Base-by-base conservation (phyloP, 169 alveolate genomes). In the Eimeria necatrix region DNA sequence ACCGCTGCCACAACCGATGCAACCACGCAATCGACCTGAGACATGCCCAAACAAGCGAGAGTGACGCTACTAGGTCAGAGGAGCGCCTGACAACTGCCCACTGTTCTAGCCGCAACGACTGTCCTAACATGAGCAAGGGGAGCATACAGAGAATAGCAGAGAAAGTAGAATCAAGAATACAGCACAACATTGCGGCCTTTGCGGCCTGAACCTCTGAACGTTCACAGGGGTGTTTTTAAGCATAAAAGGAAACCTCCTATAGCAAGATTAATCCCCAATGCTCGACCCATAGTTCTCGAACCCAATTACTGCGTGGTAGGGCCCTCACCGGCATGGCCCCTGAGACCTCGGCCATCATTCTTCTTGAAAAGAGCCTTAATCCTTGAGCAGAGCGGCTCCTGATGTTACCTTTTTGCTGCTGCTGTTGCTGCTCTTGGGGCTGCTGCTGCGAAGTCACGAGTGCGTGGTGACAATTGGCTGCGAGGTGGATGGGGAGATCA, bases 401-500 rank as follows among this genome's bases (percentile, higher is more conserved):
- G 91, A 49, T 83, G 78, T 22, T 59, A 51, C 78, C 60, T 84
- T 84, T 84, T 68, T 56, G 73, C 60, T 84, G 76, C 78, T 46
- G 46, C 71, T 80, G 89, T n/a, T 56, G 91, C 76, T 56, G 91
- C 80, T 84, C 80, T 56, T 84, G 91, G 78, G 52, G 91, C 61
- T 84, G 91, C 91, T 59, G 91, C 22, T 26, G 91, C 78, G 52
- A 32, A 4, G 73, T 41, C 7, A 68, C 73, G 46, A 16, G 76
- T n/a, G 78, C 91, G 6, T 59, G 91, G 78, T 84, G 91, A 76
- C 91, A 84, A 20, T 84, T 84, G 56, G 91, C 73, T 24, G 91
- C 91, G 60, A 78, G 91, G 80, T 76, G 95, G 14, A 91, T 51
- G 9, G 95, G 89, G 53, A 91, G 91, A 24, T 91, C 95, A 8